Evolutionary conservation across 129 eudicot genomes (phyloP).

Genomic region (Tagetes erecta): DNA sequence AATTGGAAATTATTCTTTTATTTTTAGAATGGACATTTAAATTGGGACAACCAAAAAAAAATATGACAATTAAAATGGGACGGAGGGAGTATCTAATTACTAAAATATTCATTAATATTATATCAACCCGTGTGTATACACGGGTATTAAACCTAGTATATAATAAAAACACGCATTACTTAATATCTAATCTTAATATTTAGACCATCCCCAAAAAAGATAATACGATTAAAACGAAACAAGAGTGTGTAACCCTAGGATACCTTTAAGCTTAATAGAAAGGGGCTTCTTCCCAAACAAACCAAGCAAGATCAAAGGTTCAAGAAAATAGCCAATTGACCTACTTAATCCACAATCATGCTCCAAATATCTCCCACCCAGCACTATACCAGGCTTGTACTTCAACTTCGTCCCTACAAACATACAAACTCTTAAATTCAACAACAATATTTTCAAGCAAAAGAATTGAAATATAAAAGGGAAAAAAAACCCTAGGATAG

Average conservation of each 20-base stretch:
- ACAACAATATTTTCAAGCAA: too few relatives aligned
- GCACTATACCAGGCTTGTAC: constrained; percentile 86
- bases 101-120: too few relatives aligned
- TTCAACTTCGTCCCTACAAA: constrained; percentile 74
- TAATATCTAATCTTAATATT: not conserved
- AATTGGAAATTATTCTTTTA: too few relatives aligned
- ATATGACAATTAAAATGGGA: too few relatives aligned
- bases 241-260: not conserved
- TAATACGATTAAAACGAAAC: not conserved
- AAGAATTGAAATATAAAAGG: not conserved
- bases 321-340: constrained; percentile 79
- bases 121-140: too few relatives aligned
- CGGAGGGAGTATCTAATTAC: too few relatives aligned
- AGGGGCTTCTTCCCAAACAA: constrained; percentile 89
- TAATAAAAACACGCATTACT: not conserved
- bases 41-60: too few relatives aligned
- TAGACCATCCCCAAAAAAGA: not conserved
- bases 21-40: too few relatives aligned
- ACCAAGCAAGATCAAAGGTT: constrained; percentile 77
- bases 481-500: constrained; percentile 12
- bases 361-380: constrained; percentile 80
- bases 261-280: constrained; percentile 80
- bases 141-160: too few relatives aligned
- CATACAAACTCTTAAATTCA: too few relatives aligned
- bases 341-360: constrained; percentile 82